A percentile compares a stretch with the other conserved stretches of the same genome.
These are phyloP conservation scores for Cryptococcus sp. DNA, from an alignment of 1,284 basidiomycete species.

Conservation along the genomic window DNA sequence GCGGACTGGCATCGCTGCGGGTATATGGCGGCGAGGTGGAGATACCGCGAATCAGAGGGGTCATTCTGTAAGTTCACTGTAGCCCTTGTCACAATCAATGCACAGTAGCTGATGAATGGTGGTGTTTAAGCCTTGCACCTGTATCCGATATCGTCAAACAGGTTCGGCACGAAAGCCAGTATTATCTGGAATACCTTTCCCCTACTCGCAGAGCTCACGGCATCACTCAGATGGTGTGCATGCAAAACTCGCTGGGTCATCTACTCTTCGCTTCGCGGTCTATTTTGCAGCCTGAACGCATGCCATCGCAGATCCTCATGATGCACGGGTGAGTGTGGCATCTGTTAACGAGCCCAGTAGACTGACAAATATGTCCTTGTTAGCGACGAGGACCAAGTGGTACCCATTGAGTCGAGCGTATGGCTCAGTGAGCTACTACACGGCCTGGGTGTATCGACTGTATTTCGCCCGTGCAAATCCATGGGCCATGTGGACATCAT, in stretches of 20 bases:
- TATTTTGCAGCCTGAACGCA: constrained; percentile 40
- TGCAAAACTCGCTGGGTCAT: constrained; percentile 49
- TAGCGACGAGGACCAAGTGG: constrained; percentile 38
- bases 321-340: constrained; percentile 41
- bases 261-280: constrained; percentile 48
- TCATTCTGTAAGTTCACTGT: constrained; percentile 33
- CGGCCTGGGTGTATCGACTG: constrained; percentile 47
- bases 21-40: constrained; percentile 46
- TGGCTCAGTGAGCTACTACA: constrained; percentile 48
- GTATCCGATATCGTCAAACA: constrained; percentile 50
- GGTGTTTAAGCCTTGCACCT: constrained; percentile 31
- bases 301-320: constrained; percentile 47
- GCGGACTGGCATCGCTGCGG: constrained; percentile 27
- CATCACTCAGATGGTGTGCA: constrained; percentile 45
- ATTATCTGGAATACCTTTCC: constrained; percentile 48
- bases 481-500: constrained; percentile 45
- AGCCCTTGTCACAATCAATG: not conserved
- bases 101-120: not conserved
- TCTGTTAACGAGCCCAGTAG: not conserved
- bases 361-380: not conserved
- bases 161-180: constrained; percentile 40
- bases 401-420: constrained; percentile 46
- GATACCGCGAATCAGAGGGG: constrained; percentile 42
- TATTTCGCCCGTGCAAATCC: constrained; percentile 44
- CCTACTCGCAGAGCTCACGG: constrained; percentile 45